Base-by-base conservation (phyloP, 495 filamentous ascomycete genomes). In the Trichocladium uniseriatum region DNA sequence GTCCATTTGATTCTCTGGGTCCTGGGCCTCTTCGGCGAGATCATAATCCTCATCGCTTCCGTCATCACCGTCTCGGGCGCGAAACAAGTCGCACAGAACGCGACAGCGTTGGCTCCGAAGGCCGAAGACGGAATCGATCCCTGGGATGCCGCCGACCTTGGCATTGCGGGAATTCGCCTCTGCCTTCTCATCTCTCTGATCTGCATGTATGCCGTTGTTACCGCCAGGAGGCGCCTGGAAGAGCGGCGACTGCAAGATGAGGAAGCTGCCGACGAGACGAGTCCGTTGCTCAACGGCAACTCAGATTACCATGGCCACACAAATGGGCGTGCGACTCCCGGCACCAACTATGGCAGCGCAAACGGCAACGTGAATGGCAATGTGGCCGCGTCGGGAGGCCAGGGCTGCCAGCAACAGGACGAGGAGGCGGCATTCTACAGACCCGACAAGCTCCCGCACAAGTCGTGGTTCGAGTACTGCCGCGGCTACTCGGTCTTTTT, bases 401-500 rank as follows among this genome's bases (percentile, higher is more conserved):
- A 53, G 18, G 58, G 64, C 48, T 66, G 49, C 31, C 60, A 52
- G 47, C 59, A 65, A 49, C 61, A 71, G 11, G 73, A 71, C 49
- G 65, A 69, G 16, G 60, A 65, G 29, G 74, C 73, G 1, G 76
- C 71, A 6, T 77, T 77, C 54, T 77, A 79, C 58, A 61, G 75
- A 34, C 74, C 72, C 14, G 68, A 73, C 19, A 73, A 71, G 45
- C 62, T 65, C 13, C 66, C 65, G 0, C 64, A 61, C 45, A 68
- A 67, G 53, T 66, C 66, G 6, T 72, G 66, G 66, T 67, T 61
- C 54, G 92, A 96, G 62, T 98, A 98, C 61, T 69, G 91, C 42
- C 80, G 81, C 49, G 85, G 87, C 16, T 97, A 94, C 63, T 82
- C 80, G 15, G 70, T 94, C 19, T 94, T 97, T 68, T 89, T 94